Evolutionary conservation across 108 stramenopile genomes (phyloP).

Genomic region (Cyclostephanos tholiformis): DNA sequence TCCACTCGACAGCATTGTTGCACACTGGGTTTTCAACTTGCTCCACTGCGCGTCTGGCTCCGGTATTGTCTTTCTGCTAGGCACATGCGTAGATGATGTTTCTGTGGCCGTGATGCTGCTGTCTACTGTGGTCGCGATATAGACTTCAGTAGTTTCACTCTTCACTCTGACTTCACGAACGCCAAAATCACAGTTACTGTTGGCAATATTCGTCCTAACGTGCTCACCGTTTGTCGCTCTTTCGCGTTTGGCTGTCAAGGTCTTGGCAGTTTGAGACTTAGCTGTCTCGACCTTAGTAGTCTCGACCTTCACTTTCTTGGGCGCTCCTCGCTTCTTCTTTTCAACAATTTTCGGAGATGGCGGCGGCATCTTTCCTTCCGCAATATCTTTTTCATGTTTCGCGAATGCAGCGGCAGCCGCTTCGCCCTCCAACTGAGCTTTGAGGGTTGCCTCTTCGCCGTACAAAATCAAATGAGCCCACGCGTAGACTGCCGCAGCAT

Average conservation of each 20-base stretch:
- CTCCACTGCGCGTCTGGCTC: slow-evolving; percentile 37
- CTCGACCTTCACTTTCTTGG: slow-evolving; percentile 34
- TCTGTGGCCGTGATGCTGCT: not conserved
- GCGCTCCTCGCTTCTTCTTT: slow-evolving; percentile 55
- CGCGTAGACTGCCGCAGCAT: slow-evolving; percentile 89
- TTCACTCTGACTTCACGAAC: too few species aligned
- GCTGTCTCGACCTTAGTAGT: slow-evolving; percentile 19
- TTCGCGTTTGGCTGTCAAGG: not conserved
- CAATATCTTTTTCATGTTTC: slow-evolving; percentile 76
- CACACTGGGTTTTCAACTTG: slow-evolving; percentile 43
- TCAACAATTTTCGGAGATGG: slow-evolving; percentile 59
- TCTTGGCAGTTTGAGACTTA: slow-evolving; percentile 7
- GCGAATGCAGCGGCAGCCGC: slow-evolving; percentile 88
- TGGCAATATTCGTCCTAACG: not conserved
- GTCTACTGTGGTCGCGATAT: not conserved
- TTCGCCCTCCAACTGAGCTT: slow-evolving; percentile 87
- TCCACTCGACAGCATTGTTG: slow-evolving; percentile 47
- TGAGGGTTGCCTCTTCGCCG: slow-evolving; percentile 84
- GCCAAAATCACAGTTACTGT: too few species aligned
- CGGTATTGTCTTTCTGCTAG: slow-evolving; percentile 30
- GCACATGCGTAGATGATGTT: slow-evolving; percentile 21
- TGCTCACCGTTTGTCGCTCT: not conserved
- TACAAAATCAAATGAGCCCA: slow-evolving; percentile 88
- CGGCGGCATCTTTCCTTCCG: slow-evolving; percentile 65
- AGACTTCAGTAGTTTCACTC: not conserved